phyloP scores from a whole-genome alignment of 2,329 filamentous ascomycete genomes.

The Camillea tinctor region DNA sequence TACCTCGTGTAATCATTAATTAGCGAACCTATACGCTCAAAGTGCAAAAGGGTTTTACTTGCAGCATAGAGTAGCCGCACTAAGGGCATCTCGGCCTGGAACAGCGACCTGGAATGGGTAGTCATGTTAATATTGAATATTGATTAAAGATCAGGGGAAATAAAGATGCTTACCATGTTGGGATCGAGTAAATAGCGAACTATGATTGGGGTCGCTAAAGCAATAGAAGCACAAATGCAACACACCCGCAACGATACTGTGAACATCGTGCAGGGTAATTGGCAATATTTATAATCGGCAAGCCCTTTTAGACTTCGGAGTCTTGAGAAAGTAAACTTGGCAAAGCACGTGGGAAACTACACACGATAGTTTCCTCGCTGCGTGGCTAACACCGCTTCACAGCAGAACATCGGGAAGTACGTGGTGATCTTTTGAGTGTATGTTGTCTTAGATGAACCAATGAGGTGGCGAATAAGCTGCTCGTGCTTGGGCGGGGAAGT shows the following conservation, averaged over 20 bases:
- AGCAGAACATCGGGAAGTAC: background rate
- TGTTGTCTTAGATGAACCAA: background rate
- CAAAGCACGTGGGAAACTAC: background rate
- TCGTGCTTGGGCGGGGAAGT: slow-evolving; percentile 4
- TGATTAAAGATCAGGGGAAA: background rate
- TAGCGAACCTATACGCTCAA: background rate
- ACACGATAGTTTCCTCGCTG: background rate
- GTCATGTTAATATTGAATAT: background rate
- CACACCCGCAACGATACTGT: background rate
- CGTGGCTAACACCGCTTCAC: too few species aligned
- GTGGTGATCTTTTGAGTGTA: background rate
- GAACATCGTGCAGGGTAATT: background rate
- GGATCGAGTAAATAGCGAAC: background rate
- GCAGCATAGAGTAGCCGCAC: background rate
- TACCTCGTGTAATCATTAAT: background rate
- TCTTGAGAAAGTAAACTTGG: background rate
- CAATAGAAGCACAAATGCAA: background rate
- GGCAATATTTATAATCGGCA: background rate
- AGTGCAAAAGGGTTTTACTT: background rate
- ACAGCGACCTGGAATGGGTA: background rate
- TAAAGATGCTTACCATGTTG: background rate
- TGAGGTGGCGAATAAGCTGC: slow-evolving; percentile 6
- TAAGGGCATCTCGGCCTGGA: background rate
- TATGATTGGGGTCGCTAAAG: background rate
- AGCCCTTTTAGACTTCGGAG: background rate